Percentiles rank a stretch among this genome's conserved stretches.
Conservation (phyloP, 2,329 filamentous ascomycete species). For the Coniochaeta sp. region DNA sequence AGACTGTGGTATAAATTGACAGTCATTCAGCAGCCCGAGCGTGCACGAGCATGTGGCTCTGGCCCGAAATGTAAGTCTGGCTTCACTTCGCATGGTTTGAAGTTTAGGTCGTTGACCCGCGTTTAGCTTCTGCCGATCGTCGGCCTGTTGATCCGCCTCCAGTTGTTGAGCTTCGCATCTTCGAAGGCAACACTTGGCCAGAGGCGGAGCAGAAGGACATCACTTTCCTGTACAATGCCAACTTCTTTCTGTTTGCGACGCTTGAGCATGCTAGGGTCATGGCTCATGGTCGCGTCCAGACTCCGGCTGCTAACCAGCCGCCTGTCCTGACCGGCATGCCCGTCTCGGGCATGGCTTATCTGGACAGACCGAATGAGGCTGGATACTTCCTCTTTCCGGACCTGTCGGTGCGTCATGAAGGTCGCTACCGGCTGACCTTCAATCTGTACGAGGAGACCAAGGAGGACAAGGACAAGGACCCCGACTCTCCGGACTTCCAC, state of each 20-base stretch:
- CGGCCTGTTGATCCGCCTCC: constrained; percentile 91
- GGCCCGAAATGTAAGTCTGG: constrained; percentile 80
- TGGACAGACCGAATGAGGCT: constrained; percentile 72
- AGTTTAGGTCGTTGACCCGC: constrained; percentile 15
- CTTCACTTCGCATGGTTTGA: constrained; percentile 8
- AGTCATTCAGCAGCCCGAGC: constrained; percentile 90
- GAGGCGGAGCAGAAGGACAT: constrained; percentile 61
- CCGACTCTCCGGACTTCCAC: constrained; percentile 32
- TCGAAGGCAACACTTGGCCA: constrained; percentile 59
- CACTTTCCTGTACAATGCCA: constrained; percentile 89
- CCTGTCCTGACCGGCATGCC: constrained; percentile 91
- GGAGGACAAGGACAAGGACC: constrained; percentile 70
- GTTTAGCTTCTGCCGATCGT: constrained; percentile 71
- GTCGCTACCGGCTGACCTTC: constrained; percentile 84
- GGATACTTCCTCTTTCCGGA: constrained; percentile 99
- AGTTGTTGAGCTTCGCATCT: constrained; percentile 84
- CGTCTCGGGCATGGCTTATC: constrained; percentile 90
- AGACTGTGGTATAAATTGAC: constrained; percentile 73
- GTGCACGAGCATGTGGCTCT: constrained; percentile 88
- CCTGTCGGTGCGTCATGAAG: constrained; percentile 90
- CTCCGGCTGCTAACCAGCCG: constrained; percentile 59
- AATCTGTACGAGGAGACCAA: constrained; percentile 92
- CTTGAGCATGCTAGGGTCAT: constrained; percentile 80
- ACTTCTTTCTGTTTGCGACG: constrained; percentile 95
- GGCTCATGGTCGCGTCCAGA: constrained; percentile 69